Evolutionary conservation across 139 green algal species (phyloP).

Genomic region (Desmodesmus armatus): DNA sequence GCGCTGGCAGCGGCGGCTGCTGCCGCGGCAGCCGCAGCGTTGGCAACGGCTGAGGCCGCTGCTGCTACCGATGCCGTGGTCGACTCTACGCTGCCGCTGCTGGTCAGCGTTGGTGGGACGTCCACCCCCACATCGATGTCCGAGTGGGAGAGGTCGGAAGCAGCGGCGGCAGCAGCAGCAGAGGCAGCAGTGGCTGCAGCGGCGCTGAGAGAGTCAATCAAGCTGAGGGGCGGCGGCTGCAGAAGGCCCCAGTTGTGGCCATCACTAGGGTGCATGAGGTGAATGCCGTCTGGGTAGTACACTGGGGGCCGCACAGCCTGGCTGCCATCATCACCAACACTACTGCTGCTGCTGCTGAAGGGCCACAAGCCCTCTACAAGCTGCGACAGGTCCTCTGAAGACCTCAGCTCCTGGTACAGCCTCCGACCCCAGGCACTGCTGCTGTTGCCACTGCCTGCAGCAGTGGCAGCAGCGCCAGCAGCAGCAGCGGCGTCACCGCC

Average conservation of each 20-base stretch:
- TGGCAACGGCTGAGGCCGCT: neutral
- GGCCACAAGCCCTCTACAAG: slow-evolving; percentile 33
- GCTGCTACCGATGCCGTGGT: neutral
- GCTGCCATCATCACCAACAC: neutral
- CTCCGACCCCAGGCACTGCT: slow-evolving; percentile 23
- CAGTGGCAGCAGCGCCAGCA: neutral
- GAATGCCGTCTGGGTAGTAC: slow-evolving; percentile 73
- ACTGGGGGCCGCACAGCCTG: slow-evolving; percentile 43
- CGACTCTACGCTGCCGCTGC: neutral
- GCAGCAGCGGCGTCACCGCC: too few relatives aligned
- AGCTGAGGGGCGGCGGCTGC: slow-evolving; percentile 36
- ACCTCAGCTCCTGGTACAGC: slow-evolving; percentile 22
- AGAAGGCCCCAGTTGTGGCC: slow-evolving; percentile 69
- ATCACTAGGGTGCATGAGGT: slow-evolving; percentile 76
- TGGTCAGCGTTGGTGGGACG: neutral
- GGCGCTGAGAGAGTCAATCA: slow-evolving; percentile 14
- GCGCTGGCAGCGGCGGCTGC: neutral
- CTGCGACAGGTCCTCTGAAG: slow-evolving; percentile 19
- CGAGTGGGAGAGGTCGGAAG: slow-evolving; percentile 28
- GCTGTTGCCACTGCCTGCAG: neutral
- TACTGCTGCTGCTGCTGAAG: slow-evolving; percentile 18
- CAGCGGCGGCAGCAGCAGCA: slow-evolving; percentile 14
- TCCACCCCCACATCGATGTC: neutral
- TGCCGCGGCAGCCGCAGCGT: slow-evolving; percentile 27
- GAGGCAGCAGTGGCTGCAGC: slow-evolving; percentile 25